Conservation (phyloP, 495 filamentous ascomycete species). For the Halenospora varia region DNA sequence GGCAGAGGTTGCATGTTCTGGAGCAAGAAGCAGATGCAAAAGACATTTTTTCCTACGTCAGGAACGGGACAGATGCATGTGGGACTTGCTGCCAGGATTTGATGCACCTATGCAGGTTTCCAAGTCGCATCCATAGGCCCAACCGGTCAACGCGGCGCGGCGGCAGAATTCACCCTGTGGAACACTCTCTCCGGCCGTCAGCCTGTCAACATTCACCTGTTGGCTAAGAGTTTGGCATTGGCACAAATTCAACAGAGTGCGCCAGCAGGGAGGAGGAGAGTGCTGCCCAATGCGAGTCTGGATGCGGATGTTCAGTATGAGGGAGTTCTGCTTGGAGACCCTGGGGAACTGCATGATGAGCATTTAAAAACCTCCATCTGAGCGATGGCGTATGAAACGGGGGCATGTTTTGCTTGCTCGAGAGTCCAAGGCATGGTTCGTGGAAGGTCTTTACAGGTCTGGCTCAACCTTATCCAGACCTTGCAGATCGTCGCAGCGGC, state of each 20-base stretch:
- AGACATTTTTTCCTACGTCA: constrained; percentile 20
- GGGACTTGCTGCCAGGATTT: constrained; percentile 9
- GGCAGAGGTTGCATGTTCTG: not conserved
- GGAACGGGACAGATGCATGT: constrained; percentile 5
- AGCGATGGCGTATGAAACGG: not conserved
- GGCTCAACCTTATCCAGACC: not conserved
- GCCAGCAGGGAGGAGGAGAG: not conserved
- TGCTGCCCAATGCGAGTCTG: not conserved
- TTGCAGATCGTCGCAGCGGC: too few relatives aligned
- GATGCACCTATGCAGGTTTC: constrained; percentile 19
- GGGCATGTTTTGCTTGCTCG: too few relatives aligned
- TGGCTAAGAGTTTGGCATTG: too few relatives aligned
- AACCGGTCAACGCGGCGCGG: not conserved
- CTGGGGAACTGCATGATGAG: not conserved
- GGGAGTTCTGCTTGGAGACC: too few relatives aligned
- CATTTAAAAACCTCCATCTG: not conserved
- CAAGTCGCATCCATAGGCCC: too few relatives aligned
- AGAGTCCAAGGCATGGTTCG: not conserved
- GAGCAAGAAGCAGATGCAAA: constrained; percentile 8
- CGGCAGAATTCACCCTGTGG: constrained; percentile 15
- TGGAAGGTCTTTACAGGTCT: not conserved
- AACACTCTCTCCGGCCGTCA: too few relatives aligned
- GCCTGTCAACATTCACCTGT: too few relatives aligned
- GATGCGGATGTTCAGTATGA: too few relatives aligned
- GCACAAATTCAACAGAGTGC: too few relatives aligned